Base-by-base conservation (phyloP, 345 rosid species). In the Syzygium aromaticum region DNA sequence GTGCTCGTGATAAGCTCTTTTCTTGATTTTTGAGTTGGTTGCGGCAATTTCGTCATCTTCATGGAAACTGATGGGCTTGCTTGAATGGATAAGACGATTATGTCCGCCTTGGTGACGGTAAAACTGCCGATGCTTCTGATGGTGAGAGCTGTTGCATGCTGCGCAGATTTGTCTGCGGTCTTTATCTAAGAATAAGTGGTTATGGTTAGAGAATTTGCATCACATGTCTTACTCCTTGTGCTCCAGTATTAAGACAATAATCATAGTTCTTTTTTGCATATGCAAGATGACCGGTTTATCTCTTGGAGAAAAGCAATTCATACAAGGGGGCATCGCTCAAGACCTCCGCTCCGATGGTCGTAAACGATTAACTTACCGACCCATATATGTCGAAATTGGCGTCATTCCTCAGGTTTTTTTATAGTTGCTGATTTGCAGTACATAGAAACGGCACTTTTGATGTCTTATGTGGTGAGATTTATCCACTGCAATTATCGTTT, bases 271-370 rank as follows among this genome's bases (percentile, higher is more conserved):
- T 13, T 33, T 38, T 38, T 33, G 49, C 80, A 5, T 33, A 4
- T 85, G 73, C 83, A 91, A 91, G 51, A 96, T 98, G 99, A 94
- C 94, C 90, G 99, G 46, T 3, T 94, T 95, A 84, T 96, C 98
- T 77, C 49, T 86, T 82, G 96, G 98, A 78, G 99, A 96, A 86
- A 93, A 91, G 89, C 91, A 91, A 86, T 96, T 95, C 84, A 88
- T 96, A 83, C 92, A 86, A 86, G 99, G 98, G 46, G 98, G 98
- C 88, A 94, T 96, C 77, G 97, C 96, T 86, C 94, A 95, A 84
- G 97, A 96, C 89, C 94, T 95, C 86, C 93, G 98, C 15, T 88
- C 94, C 19, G 98, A 96, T 94, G 98, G 96, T 87, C 91, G 97
- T 54, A 95, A 94, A 88, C 91, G 95, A 87, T 91, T 91, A 88